Base-by-base conservation (phyloP, 129 eudicot genomes). In the Tagetes patula region DNA sequence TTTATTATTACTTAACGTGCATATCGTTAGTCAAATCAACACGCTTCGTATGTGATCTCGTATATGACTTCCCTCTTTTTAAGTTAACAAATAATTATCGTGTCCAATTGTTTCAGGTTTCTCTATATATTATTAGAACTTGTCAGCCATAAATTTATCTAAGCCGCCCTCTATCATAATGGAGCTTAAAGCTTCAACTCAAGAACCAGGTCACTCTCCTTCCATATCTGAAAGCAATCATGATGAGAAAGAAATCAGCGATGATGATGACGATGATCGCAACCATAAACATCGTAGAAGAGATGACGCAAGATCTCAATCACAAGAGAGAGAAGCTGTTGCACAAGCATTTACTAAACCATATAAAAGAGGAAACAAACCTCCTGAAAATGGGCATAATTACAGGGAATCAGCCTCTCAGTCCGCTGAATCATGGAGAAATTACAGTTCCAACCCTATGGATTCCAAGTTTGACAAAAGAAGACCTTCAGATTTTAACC, bases 181-280 rank as follows among this genome's bases (percentile, higher is more conserved):
- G 98, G 96, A 94, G 81, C 85, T 84, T 67, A 86, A 84, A 68
- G 83, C 70, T 79, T 85, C 89, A 66, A 69, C 88, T 59, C 86
- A 84, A 54, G 86, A 86, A 74, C 78, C 73, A 2, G 80, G 73
- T 58, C 83, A 80, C 65, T 90, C 91, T 59, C 91, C 93, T 79
- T 76, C 90, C 59, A 80, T 85, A 69, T 79, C 74, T 39, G 79
- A 72, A 63, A 84, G 85, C 73, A 96, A 94, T 80, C 85, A 85
- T 3, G 91, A 86, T 66, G 98, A 94, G 71, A 94, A 85, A 73
- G 97, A 90, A 83, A 81, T 90, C 65, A 94, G 96, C 69, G 98
- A 93, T 72, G 96, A 89, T 14, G 98, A 94, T 49, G 96, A 93
- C 63, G 98, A 94, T 82, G 98, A 94, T 83, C 98, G 98, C 73